These are phyloP conservation scores for Magnolia sinica DNA, from an alignment of 164 flowering plant species.

Conservation along the genomic window DNA sequence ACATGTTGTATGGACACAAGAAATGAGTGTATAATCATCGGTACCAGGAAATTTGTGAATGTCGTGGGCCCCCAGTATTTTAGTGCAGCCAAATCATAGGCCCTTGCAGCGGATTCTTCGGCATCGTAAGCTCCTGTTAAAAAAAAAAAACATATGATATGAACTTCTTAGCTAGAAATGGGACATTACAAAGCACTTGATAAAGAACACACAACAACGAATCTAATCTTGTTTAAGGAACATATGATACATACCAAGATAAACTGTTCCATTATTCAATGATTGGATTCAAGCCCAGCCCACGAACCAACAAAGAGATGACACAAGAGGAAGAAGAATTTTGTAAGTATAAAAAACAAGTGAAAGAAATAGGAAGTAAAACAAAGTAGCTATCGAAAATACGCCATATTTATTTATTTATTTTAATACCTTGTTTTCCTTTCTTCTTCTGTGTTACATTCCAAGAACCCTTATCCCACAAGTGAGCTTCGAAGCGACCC, in stretches of 20 bases:
- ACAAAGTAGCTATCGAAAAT: neutral
- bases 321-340: neutral
- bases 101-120: slow-evolving; percentile 72
- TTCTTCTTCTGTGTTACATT: slow-evolving; percentile 64
- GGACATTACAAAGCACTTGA: too few species aligned
- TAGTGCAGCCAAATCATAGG: slow-evolving; percentile 63
- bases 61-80: slow-evolving; percentile 64
- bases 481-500: slow-evolving; percentile 62
- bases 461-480: slow-evolving; percentile 71
- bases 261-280: slow-evolving; percentile 34
- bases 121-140: slow-evolving; percentile 59
- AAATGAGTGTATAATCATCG: neutral
- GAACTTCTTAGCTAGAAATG: neutral
- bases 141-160: neutral
- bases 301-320: neutral
- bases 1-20: too few species aligned
- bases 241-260: slow-evolving; percentile 40
- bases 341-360: neutral
- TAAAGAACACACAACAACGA: neutral
- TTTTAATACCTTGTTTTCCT: slow-evolving; percentile 54
- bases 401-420: too few species aligned
- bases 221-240: neutral
- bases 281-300: neutral
- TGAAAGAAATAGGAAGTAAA: neutral
- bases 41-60: slow-evolving; percentile 54